These are phyloP conservation scores for Huntiella omanensis DNA, from an alignment of 2,329 filamentous ascomycete species.

Conservation along the genomic window DNA sequence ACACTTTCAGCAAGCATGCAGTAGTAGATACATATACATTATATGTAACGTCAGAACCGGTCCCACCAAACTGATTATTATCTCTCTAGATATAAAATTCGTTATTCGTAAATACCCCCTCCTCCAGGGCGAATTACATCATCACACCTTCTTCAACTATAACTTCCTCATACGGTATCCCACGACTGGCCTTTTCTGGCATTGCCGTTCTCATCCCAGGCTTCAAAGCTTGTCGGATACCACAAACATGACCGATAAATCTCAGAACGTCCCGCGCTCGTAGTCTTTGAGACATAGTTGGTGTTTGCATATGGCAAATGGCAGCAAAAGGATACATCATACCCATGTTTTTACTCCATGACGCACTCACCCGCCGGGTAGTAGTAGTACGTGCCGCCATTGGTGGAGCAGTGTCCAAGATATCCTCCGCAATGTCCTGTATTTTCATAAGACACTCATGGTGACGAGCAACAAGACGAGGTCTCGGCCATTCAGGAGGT, in stretches of 20 bases:
- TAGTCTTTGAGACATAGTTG: constrained; percentile 2
- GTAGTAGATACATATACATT: too few species aligned
- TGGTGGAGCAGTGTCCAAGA: constrained; percentile 7
- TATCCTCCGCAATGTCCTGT: constrained; percentile 3
- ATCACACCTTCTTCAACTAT: too few species aligned
- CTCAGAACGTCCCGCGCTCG: constrained; percentile 8
- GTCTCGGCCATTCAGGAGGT: background rate
- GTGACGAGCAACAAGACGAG: background rate
- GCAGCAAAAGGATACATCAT: constrained; percentile 11
- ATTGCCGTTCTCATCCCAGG: constrained; percentile 6
- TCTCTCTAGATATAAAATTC: too few species aligned
- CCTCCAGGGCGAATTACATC: too few species aligned
- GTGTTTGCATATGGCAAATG: constrained; percentile 10
- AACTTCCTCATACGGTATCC: too few species aligned
- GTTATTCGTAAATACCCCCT: too few species aligned
- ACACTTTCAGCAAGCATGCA: too few species aligned
- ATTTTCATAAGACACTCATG: constrained; percentile 4
- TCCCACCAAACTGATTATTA: too few species aligned
- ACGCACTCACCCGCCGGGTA: background rate
- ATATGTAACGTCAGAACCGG: too few species aligned
- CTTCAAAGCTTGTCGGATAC: constrained; percentile 8
- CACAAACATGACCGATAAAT: constrained; percentile 8
- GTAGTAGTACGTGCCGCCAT: background rate
- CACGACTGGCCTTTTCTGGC: constrained; percentile 2
- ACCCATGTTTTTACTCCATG: constrained; percentile 9